These are phyloP conservation scores for Coelastrella sp. DNA, from an alignment of 139 green algal genomes.

Conservation along the genomic window DNA sequence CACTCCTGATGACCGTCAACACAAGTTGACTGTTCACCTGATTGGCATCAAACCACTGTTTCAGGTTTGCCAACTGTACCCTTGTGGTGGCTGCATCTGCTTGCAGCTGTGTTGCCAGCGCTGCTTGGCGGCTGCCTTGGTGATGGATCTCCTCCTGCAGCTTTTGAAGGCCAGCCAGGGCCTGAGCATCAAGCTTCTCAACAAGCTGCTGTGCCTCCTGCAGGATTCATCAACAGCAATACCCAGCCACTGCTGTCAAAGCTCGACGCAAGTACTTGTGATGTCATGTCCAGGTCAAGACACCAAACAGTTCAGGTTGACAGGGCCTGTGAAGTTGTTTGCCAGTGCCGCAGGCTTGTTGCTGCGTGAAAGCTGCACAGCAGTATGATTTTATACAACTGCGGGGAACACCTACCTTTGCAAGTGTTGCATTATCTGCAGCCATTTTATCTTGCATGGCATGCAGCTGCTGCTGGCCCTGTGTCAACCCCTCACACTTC, in stretches of 20 bases:
- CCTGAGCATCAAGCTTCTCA: conserved; percentile 7
- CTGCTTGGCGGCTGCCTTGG: conserved; percentile 10
- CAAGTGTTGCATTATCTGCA: background rate
- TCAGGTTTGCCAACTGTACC: conserved; percentile 18
- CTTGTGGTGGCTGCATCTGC: conserved; percentile 24
- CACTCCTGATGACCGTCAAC: background rate
- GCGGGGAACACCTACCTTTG: background rate
- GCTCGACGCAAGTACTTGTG: background rate
- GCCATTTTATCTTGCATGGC: background rate
- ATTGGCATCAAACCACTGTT: conserved; percentile 46
- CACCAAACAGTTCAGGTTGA: no score
- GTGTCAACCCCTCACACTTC: background rate
- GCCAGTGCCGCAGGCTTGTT: no score
- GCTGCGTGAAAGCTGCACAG: background rate
- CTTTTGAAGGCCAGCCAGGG: background rate
- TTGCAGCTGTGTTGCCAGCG: background rate
- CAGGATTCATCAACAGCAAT: background rate
- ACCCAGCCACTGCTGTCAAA: background rate
- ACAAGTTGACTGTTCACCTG: background rate
- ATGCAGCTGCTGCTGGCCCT: background rate
- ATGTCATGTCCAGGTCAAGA: no score
- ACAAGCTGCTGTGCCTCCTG: conserved; percentile 11
- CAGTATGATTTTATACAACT: background rate
- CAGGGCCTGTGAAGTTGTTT: no score
- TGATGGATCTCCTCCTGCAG: conserved; percentile 2